Evolutionary conservation across 2,329 filamentous ascomycete genomes (phyloP).

Genomic region (Coleophoma cylindrospora): DNA sequence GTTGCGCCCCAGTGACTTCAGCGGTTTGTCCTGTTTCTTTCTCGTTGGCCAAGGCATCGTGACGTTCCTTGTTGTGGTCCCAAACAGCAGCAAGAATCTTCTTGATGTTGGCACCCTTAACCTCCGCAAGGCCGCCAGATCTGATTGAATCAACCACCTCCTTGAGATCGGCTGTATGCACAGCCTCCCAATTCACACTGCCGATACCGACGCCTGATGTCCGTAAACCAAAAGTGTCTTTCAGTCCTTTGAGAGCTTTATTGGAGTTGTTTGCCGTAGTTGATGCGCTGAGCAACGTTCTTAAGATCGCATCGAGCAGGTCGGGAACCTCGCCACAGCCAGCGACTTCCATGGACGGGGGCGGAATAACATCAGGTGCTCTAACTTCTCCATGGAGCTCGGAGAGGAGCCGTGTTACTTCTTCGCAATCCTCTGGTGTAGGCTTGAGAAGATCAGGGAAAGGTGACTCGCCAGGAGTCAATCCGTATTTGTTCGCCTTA

Average conservation of each 20-base stretch:
- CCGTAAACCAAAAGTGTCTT: constrained; percentile 57
- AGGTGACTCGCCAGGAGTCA: constrained; percentile 54
- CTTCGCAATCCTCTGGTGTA: constrained; percentile 62
- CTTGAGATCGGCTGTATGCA: constrained; percentile 51
- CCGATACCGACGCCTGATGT: constrained; percentile 61
- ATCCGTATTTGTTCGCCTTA: constrained; percentile 40
- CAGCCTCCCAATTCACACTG: constrained; percentile 71
- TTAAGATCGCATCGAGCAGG: constrained; percentile 47
- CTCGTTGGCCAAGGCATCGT: constrained; percentile 40
- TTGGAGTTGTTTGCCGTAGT: constrained; percentile 50
- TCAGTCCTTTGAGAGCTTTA: constrained; percentile 60
- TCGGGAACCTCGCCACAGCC: constrained; percentile 58
- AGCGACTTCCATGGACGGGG: constrained; percentile 64
- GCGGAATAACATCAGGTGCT: constrained; percentile 61
- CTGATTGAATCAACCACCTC: constrained; percentile 67
- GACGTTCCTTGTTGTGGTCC: constrained; percentile 56
- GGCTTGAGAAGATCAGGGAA: constrained; percentile 65
- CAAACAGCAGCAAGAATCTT: constrained; percentile 67
- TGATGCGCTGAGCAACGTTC: constrained; percentile 47
- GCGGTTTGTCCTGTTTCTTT: constrained; percentile 34
- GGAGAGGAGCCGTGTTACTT: constrained; percentile 62
- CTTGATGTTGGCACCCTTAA: constrained; percentile 71
- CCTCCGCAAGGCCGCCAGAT: constrained; percentile 63
- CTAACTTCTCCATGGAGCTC: constrained; percentile 59
- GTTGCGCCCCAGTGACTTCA: constrained; percentile 34